phyloP scores from a whole-genome alignment of 2,329 filamentous ascomycete genomes.

The Alternaria sp. region DNA sequence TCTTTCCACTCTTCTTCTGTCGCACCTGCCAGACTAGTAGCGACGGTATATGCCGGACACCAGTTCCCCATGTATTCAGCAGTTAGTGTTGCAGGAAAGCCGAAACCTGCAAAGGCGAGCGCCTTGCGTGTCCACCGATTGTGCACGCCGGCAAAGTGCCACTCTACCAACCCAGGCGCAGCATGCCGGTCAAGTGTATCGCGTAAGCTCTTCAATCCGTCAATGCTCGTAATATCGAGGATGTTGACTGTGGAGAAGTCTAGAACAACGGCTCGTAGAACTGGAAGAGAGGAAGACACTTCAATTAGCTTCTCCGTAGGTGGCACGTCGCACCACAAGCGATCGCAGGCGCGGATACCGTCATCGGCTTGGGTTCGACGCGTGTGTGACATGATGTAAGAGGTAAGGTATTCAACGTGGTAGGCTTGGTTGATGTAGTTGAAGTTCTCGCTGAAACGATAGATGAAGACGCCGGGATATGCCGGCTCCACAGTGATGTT shows the following conservation, averaged over 20 bases:
- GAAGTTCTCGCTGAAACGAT: conserved; percentile 90
- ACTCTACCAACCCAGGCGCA: conserved; percentile 48
- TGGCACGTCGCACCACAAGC: conserved; percentile 64
- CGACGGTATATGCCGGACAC: conserved; percentile 38
- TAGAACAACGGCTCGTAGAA: conserved; percentile 63
- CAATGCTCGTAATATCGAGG: conserved; percentile 65
- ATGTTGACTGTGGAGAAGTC: conserved; percentile 66
- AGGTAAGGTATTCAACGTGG: conserved; percentile 78
- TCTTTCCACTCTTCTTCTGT: conserved; percentile 29
- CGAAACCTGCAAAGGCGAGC: conserved; percentile 64
- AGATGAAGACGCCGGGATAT: conserved; percentile 86
- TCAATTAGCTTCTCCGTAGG: conserved; percentile 40
- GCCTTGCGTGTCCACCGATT: conserved; percentile 67
- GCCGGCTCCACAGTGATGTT: conserved; percentile 67
- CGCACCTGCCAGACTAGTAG: conserved; percentile 24
- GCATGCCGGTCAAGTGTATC: conserved; percentile 64
- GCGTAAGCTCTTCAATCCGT: conserved; percentile 64
- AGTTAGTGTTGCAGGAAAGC: conserved; percentile 48
- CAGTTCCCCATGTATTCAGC: conserved; percentile 24
- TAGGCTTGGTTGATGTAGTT: conserved; percentile 91
- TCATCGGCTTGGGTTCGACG: conserved; percentile 33
- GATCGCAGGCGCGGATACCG: conserved; percentile 47
- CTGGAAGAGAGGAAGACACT: conserved; percentile 49
- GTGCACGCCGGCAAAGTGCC: conserved; percentile 61
- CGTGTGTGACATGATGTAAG: conserved; percentile 66